phyloP scores from a whole-genome alignment of 768 basidiomycete species.

The Lactifluus volemus region DNA sequence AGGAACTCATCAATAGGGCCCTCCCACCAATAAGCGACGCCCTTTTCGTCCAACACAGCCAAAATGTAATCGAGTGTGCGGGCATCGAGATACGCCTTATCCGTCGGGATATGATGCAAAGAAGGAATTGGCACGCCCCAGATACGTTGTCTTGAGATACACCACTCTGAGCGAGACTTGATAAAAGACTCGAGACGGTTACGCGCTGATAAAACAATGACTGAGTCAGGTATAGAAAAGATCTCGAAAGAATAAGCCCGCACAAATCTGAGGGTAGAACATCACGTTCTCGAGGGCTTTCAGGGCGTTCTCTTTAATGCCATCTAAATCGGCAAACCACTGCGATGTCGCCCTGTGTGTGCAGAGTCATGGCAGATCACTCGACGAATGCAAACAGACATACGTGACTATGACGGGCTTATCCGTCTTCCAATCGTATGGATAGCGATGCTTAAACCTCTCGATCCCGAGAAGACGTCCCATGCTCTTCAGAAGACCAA shows the following conservation, averaged over 20 bases:
- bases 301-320: slow-evolving; percentile 72
- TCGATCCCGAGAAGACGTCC: slow-evolving; percentile 55
- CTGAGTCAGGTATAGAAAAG: background rate
- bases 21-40: slow-evolving; percentile 87
- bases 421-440: slow-evolving; percentile 95
- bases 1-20: slow-evolving; percentile 80
- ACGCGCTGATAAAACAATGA: slow-evolving; percentile 45
- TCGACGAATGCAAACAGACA: slow-evolving; percentile 21
- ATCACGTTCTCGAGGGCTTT: slow-evolving; percentile 56
- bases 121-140: slow-evolving; percentile 98
- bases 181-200: slow-evolving; percentile 86
- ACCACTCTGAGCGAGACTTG: slow-evolving; percentile 91
- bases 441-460: slow-evolving; percentile 78
- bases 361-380: background rate
- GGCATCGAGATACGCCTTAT: slow-evolving; percentile 53
- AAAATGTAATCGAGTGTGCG: slow-evolving; percentile 70
- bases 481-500: slow-evolving; percentile 50
- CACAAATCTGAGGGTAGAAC: slow-evolving; percentile 74
- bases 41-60: slow-evolving; percentile 57
- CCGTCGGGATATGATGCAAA: slow-evolving; percentile 56
- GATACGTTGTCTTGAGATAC: slow-evolving; percentile 92
- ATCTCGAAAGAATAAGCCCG: slow-evolving; percentile 18
- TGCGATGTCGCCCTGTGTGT: slow-evolving; percentile 78
- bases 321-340: slow-evolving; percentile 92
- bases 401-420: slow-evolving; percentile 87